Percentiles rank a stretch among this genome's conserved stretches.
phyloP scores from a whole-genome alignment of 257 asterid species.

The Penstemon davidsonii region DNA sequence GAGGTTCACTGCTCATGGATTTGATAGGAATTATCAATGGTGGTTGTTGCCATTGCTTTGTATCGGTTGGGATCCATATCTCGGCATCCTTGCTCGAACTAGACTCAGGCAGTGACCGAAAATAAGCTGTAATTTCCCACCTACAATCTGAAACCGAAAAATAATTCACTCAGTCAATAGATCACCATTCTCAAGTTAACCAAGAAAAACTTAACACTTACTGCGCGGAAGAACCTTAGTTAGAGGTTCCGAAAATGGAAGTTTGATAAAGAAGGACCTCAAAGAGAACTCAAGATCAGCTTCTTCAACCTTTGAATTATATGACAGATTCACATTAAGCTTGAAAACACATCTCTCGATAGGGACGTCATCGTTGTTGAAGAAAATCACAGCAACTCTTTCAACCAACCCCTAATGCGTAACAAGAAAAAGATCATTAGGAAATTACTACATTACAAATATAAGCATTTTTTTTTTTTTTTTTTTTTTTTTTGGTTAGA shows the following conservation, averaged over 20 bases:
- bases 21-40: conserved; percentile 75
- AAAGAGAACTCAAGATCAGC: conserved; percentile 72
- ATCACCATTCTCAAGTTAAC: not conserved
- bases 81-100: conserved; percentile 60
- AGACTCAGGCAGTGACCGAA: conserved; percentile 58
- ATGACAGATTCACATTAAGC: conserved; percentile 67
- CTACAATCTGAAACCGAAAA: conserved; percentile 55
- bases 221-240: conserved; percentile 68
- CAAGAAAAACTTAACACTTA: conserved; percentile 28
- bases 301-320: conserved; percentile 60
- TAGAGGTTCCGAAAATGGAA: conserved; percentile 69
- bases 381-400: conserved; percentile 80
- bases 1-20: conserved; percentile 85
- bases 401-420: conserved; percentile 74
- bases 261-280: conserved; percentile 78
- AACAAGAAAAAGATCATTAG: conserved; percentile 6
- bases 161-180: not conserved
- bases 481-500: too few relatives aligned
- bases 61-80: conserved; percentile 79
- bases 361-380: conserved; percentile 49
- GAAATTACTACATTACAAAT: not conserved
- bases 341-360: conserved; percentile 85
- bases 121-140: conserved; percentile 89
- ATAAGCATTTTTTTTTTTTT: not conserved
- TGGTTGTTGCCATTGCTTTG: conserved; percentile 83